Evolutionary conservation across 2,329 filamentous ascomycete genomes (phyloP), one percentile per base, ranked within the genome.

Genomic region (Hypoxylon sp.): DNA sequence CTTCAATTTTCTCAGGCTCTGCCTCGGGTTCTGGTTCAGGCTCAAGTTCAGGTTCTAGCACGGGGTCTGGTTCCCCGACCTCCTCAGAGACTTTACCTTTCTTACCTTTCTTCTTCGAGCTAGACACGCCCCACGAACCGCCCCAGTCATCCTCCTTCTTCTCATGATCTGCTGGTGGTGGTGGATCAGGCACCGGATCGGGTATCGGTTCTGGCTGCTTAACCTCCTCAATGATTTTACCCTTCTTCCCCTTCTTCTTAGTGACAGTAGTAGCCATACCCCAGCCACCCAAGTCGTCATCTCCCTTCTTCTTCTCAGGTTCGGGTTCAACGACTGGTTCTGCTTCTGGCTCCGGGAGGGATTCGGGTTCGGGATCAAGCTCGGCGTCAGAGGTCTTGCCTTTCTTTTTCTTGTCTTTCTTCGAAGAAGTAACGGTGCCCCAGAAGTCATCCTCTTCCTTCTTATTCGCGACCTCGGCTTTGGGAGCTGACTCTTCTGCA

Each of bases 221-320:
- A 44, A 45, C 33, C 53, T 75, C 65, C 22, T 70, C 74, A 12
- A 50, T 12, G 40, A 64, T 64, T 58, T 74, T 79, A 66, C 81
- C 81, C 70, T 83, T 83, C 70, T 83, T 84, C 68, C 81, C 80
- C 44, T 80, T 76, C 52, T 82, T 81, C 65, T 79, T 69, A 0
- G 67, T 64, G 28, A 70, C 12, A 4, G 36, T 68, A 0, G 65
- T 64, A 33, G 71, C 14, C 20, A 8, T 69, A n/a, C 68, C 61
- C 56, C 75, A 64, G 22, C 5, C 28, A 11, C 4, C 72, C 74
- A 74, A 79, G 32, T 73, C 73, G 18, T 78, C 74, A 14, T 75
- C 74, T 54, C 26, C n/a, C 7, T 70, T 44, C 20, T 70, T 44
- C 20, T 69, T 65, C 49, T 61, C 45, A 9, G 56, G 49, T n/a